Conservation (phyloP, 345 rosid genomes). For the Geranium rotundifolium region DNA sequence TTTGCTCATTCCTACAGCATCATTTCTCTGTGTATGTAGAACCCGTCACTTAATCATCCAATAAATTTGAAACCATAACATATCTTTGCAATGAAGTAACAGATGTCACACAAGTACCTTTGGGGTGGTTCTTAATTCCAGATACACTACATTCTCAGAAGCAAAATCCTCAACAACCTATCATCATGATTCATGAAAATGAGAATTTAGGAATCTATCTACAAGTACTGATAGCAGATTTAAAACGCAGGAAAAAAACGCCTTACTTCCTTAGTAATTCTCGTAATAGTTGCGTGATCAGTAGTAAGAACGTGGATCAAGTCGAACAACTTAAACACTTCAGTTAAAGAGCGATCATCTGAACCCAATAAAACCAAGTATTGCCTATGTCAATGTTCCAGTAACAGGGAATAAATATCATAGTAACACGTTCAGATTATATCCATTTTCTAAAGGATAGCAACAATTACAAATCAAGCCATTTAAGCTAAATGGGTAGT, state of each 20-base stretch:
- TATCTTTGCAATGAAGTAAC: background rate
- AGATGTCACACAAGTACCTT: conserved; percentile 32
- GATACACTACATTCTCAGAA: conserved; percentile 72
- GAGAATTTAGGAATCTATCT: background rate
- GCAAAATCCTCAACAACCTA: conserved; percentile 96
- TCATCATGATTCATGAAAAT: background rate
- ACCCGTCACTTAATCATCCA: conserved; percentile 6
- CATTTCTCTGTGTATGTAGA: conserved; percentile 47
- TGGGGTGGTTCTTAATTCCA: conserved; percentile 93
- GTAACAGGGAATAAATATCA: background rate
- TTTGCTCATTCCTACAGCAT: conserved; percentile 80
- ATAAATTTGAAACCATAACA: conserved; percentile 2
- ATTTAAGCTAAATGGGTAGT: too few relatives aligned
- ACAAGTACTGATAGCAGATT: background rate
- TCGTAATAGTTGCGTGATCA: conserved; percentile 64
- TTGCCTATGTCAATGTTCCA: background rate
- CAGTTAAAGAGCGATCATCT: conserved; percentile 63
- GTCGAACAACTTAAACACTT: conserved; percentile 87
- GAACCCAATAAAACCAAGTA: conserved; percentile 8
- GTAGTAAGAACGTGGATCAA: conserved; percentile 74
- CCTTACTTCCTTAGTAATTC: conserved; percentile 76
- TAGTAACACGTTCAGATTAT: background rate
- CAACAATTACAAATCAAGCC: too few relatives aligned
- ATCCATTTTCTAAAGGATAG: background rate
- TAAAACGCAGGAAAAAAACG: background rate